Base-by-base conservation (phyloP, 768 basidiomycete genomes). In the Russula griseocarnosa region DNA sequence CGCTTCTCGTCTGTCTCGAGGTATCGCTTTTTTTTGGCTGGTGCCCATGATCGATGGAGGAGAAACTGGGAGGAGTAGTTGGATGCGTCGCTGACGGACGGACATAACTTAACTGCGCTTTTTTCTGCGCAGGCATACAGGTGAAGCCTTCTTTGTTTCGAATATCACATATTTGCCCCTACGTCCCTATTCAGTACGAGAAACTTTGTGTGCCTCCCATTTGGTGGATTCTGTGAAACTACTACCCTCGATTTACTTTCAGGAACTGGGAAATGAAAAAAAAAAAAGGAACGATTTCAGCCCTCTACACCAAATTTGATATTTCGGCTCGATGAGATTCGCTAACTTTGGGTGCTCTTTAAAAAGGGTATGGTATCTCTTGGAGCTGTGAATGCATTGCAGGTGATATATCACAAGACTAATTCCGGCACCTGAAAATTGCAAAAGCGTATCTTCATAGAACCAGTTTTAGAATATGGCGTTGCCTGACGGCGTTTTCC, bases 11-110 rank as follows among this genome's bases (percentile, higher is more conserved):
- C 78, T 72, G 75, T 74, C 77, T 67, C 78, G 86, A 89, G 84
- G 87, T 76, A 78, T 82, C 86, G 85, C 85, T 79, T 79, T 36
- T 9, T 36, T 36, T 72, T 73, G 28, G 85, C 85, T 83, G 87
- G 81, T 72, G 79, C 87, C 81, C 87, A 89, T 84, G 87, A 89
- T 76, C 34, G 70, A 73, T 65, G 66, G 67, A 71, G 66, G 72
- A 60, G 62, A 14, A 13, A 65, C 70, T 72, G 70, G 78, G 70
- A 80, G 79, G 76, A 70, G 63, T n/a, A 62, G 70, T 22, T 13
- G 66, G 71, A 71, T 72, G 66, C 66, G 22, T 46, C 60, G 68
- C 71, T 72, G 72, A 70, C 55, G 66, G 74, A 72, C 74, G 74
- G 72, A 79, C 78, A 79, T 71, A 1, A n/a, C n/a, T n/a, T n/a